Evolutionary conservation across 1,284 basidiomycete species (phyloP).

Genomic region (Ceratobasidium sp.): DNA sequence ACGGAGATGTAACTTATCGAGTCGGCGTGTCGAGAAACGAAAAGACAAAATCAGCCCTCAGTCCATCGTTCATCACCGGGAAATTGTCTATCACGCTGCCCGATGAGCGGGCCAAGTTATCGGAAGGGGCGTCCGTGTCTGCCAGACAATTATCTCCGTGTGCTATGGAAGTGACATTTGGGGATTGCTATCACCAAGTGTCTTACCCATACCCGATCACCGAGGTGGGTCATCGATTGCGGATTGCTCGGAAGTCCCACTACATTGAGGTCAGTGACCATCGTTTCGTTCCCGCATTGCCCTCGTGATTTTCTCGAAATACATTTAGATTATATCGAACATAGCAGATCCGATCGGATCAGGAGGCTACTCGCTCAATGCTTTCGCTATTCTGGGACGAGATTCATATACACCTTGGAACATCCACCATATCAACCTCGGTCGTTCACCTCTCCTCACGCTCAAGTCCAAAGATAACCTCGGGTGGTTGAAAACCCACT

Average conservation of each 20-base stretch:
- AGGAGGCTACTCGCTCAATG: constrained; percentile 48
- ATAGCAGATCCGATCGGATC: constrained; percentile 46
- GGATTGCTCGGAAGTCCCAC: constrained; percentile 60
- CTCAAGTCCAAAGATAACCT: constrained; percentile 36
- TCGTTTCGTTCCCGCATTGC: no score
- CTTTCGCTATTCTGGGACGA: constrained; percentile 47
- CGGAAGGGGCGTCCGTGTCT: constrained; percentile 43
- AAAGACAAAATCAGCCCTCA: constrained; percentile 39
- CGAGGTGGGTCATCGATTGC: constrained; percentile 51
- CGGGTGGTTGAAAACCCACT: constrained; percentile 47
- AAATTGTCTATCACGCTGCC: constrained; percentile 48
- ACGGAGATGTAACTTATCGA: constrained; percentile 49
- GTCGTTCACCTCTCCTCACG: constrained; percentile 45
- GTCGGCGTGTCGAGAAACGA: background rate
- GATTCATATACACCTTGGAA: constrained; percentile 46
- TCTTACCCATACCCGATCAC: constrained; percentile 53
- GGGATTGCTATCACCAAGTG: constrained; percentile 46
- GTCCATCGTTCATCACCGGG: constrained; percentile 48
- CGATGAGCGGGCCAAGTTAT: constrained; percentile 49
- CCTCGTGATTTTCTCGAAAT: no score
- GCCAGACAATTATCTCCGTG: constrained; percentile 51
- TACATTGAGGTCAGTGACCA: constrained; percentile 62
- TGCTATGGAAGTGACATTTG: constrained; percentile 49
- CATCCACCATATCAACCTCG: constrained; percentile 48
- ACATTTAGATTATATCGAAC: constrained; percentile 50